Evolutionary conservation across 257 asterid species (phyloP), one percentile per base, ranked within the genome.

Genomic region (Capsicum pubescens): DNA sequence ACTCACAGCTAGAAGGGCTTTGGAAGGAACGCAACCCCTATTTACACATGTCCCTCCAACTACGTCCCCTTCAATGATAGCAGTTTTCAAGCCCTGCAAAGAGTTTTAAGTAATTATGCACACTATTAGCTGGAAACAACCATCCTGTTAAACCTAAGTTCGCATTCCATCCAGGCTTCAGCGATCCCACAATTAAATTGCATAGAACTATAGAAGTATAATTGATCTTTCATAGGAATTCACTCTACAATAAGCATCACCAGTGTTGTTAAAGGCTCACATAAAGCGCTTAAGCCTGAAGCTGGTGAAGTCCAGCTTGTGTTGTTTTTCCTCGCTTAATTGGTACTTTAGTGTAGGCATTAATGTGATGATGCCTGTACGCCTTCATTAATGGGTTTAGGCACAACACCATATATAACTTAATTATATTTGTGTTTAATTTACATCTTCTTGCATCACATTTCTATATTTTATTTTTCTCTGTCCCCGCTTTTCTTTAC

Each of bases 21-120:
- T 94, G 74, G 98, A 95, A 86, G 98, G 98, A 81, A 93, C 98
- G 64, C 98, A 92, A 42, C 98, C 98, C 89, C 98, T 90, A 80
- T 93, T 95, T 69, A 95, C 98, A 85, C 98, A 93, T 32, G 98
- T 95, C 80, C 98, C 98, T 63, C 98, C 98, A 42, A 95, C 90
- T 67, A 93, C 91, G 81, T 93, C 98, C 63, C 97, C 98, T 88
- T 95, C 98, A 79, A 95, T 84, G 59, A 95, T 93, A 56, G 98
- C 97, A 55, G 98, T 95, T 91, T 92, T 95, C 86, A 95, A 86
- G 76, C 98, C 98, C 98, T 95, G 91, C 80, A 86, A 57, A 50
- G 42, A 52, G n/a, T 56, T 61, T 12, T 50, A 74, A 52, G 55
- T 14, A 42, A 85, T 44, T 36, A 61, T 44, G 52, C 16, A 60